These are phyloP conservation scores for Aspergillus fumigatus DNA, from an alignment of 2,329 filamentous ascomycete species.

Conservation along the genomic window DNA sequence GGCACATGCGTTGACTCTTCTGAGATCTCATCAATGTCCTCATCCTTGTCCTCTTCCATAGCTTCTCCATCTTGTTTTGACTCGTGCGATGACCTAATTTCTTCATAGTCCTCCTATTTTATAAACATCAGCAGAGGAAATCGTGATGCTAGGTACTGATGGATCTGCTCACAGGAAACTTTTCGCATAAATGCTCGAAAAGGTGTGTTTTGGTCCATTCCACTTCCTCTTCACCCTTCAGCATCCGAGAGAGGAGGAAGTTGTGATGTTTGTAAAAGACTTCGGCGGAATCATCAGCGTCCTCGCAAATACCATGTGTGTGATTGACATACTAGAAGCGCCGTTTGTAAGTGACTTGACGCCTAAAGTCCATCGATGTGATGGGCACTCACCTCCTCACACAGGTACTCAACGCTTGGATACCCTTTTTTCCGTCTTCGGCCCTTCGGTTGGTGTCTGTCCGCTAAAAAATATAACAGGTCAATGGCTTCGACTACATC, in stretches of 20 bases:
- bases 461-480: conserved; percentile 58
- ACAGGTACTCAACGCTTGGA: conserved; percentile 35
- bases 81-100: conserved; percentile 24
- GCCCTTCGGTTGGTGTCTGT: conserved; percentile 47
- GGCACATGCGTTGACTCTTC: conserved; percentile 19
- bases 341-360: neutral
- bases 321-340: conserved; percentile 37
- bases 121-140: conserved; percentile 1
- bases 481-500: conserved; percentile 57
- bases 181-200: conserved; percentile 41
- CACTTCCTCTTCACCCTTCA: conserved; percentile 41
- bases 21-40: conserved; percentile 15
- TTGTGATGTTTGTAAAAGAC: conserved; percentile 42
- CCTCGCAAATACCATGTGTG: conserved; percentile 39
- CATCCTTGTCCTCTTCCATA: conserved; percentile 13
- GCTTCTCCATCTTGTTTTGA: conserved; percentile 15
- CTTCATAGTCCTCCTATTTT: conserved; percentile 31
- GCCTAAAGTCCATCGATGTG: neutral
- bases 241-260: conserved; percentile 46
- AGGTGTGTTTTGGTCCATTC: conserved; percentile 43
- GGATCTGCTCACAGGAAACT: conserved; percentile 34
- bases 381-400: conserved; percentile 33
- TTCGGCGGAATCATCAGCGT: conserved; percentile 44
- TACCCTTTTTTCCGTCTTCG: conserved; percentile 30
- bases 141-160: neutral